Percentiles rank a stretch among this genome's conserved stretches.
Conservation (phyloP, 768 basidiomycete species). For the Russula emetica region DNA sequence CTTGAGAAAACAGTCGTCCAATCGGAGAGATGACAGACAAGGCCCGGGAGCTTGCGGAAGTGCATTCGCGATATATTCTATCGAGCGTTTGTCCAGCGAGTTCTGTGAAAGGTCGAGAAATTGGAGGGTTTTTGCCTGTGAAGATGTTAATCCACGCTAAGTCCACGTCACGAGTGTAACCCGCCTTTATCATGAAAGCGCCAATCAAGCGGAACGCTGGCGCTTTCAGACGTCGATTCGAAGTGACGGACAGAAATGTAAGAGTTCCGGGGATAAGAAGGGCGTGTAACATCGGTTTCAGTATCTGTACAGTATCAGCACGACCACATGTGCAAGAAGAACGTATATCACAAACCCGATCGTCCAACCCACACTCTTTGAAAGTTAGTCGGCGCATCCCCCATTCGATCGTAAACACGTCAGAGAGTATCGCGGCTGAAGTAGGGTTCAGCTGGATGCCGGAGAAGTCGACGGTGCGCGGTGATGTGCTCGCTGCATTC, state of each 20-base stretch:
- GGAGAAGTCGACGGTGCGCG: conserved; percentile 75
- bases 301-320: conserved; percentile 42
- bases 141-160: neutral
- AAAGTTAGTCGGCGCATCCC: conserved; percentile 81
- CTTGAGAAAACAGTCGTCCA: conserved; percentile 82
- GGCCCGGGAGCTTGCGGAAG: conserved; percentile 50
- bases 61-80: conserved; percentile 76
- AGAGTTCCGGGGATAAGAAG: conserved; percentile 79
- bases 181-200: conserved; percentile 67
- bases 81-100: conserved; percentile 72
- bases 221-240: conserved; percentile 75
- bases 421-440: conserved; percentile 76
- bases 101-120: conserved; percentile 92
- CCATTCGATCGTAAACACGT: conserved; percentile 91
- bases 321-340: neutral
- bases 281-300: conserved; percentile 89
- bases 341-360: conserved; percentile 49
- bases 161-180: conserved; percentile 30
- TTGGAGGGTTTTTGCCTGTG: conserved; percentile 66
- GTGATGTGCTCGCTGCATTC: conserved; percentile 51
- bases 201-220: conserved; percentile 76
- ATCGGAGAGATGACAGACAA: conserved; percentile 69
- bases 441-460: conserved; percentile 67
- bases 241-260: conserved; percentile 79
- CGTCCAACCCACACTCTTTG: conserved; percentile 84